phyloP scores from a whole-genome alignment of 2,329 filamentous ascomycete genomes.

The Penicillium sp. region DNA sequence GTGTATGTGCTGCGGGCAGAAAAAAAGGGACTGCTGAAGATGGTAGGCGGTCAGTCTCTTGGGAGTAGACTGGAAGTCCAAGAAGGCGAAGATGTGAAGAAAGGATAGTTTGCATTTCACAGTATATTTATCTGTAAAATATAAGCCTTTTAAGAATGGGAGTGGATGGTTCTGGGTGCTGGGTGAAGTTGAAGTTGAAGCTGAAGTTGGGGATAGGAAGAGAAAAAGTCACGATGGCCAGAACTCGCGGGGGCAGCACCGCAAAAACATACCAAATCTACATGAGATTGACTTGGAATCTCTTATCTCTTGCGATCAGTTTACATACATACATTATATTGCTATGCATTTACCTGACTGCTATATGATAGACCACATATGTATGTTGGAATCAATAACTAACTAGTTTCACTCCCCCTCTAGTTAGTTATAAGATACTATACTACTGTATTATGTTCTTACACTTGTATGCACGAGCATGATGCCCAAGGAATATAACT shows the following conservation, averaged over 20 bases:
- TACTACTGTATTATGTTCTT: neutral
- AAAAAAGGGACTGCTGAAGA: constrained; percentile 4
- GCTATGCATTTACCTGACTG: no score
- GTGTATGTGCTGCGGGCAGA: constrained; percentile 11
- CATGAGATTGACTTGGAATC: neutral
- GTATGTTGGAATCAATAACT: no score
- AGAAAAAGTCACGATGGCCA: neutral
- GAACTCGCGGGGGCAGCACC: neutral
- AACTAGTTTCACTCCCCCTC: neutral
- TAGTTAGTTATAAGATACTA: neutral
- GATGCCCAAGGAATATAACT: no score
- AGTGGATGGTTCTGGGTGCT: neutral
- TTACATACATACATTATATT: neutral
- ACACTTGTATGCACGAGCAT: neutral
- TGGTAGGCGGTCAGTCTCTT: constrained; percentile 3
- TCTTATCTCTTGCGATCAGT: neutral
- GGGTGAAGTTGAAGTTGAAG: neutral
- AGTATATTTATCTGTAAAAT: neutral
- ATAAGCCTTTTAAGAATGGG: neutral
- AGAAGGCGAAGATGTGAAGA: neutral
- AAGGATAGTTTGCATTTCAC: neutral
- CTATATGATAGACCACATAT: neutral
- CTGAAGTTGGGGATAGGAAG: neutral
- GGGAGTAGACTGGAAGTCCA: neutral
- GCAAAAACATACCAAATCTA: neutral